Base-by-base conservation (phyloP, 164 flowering plant species). In the Kalanchoe fedtschenkoi region DNA sequence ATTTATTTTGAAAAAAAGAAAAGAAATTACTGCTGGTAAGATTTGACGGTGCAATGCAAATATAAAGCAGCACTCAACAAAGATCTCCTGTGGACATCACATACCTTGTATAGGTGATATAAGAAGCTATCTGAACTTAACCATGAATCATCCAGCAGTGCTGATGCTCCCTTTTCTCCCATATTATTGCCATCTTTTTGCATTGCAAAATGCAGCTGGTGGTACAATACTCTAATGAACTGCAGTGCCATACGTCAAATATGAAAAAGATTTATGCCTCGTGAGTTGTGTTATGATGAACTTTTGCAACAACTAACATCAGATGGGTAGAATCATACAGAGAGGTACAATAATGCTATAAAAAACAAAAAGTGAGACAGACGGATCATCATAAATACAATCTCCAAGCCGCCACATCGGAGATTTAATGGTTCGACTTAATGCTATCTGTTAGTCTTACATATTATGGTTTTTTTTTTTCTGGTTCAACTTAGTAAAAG, bases 81-180 rank as follows among this genome's bases (percentile, higher is more conserved):
- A 22, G 9, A 13, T 29, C 15, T 22, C 0, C 19, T 38, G 28
- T 17, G 19, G 22, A 6, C 22, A 24, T 34, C 24, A 29, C 41
- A 26, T 74, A 88, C 97, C 96, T 89, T 89, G 74, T 83, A 87
- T 63, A 89, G 84, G 64, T 57, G 88, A 68, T 81, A 78, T 71
- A 89, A 64, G 76, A 92, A 92, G 65, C 82, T 86, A 74, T 92
- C 95, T 53, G 80, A 65, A 10, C 86, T 75, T 33, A 92, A 74
- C 95, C 87, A 92, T 29, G 88, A 87, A 43, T 89, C 91, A 68
- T 92, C 98, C 70, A 92, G 63, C 65, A 84, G 58, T 14, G 81
- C 56, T 24, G 86, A 71, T 39, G 72, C 68, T 28, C 77, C 83
- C 64, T 64, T 72, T 66, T 76, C 76, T 19, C 34, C 66, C 37